Evolutionary conservation across 2,329 filamentous ascomycete species (phyloP).

Genomic region (Beauveria brongniartii): DNA sequence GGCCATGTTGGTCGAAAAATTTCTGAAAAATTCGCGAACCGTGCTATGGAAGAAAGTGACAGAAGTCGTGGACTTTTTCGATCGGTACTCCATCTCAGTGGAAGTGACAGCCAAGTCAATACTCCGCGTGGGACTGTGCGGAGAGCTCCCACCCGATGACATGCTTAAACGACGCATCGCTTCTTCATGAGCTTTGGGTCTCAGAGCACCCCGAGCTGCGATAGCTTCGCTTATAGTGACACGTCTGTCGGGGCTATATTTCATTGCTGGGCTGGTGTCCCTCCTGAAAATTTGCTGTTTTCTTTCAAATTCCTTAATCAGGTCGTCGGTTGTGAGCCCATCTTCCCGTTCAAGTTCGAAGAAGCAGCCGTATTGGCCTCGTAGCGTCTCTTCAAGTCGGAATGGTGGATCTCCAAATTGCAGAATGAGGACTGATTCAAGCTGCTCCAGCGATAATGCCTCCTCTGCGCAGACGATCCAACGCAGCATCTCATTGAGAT

Average conservation of each 20-base stretch:
- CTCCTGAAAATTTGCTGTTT: conserved; percentile 17
- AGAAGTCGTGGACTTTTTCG: conserved; percentile 31
- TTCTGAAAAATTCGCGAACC: conserved; percentile 30
- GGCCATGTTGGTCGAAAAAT: conserved; percentile 19
- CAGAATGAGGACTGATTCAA: conserved; percentile 36
- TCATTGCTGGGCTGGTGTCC: neutral
- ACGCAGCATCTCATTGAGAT: conserved; percentile 38
- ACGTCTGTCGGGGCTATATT: neutral
- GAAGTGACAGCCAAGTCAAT: conserved; percentile 24
- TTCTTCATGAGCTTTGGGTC: neutral
- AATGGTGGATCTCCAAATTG: conserved; percentile 32
- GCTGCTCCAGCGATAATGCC: conserved; percentile 33
- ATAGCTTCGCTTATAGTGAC: neutral
- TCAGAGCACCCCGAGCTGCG: neutral
- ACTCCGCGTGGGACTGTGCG: conserved; percentile 17
- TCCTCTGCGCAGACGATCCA: conserved; percentile 39
- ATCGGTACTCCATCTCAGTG: conserved; percentile 31
- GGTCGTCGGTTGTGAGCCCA: conserved; percentile 33
- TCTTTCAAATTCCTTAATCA: conserved; percentile 30
- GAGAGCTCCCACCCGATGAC: conserved; percentile 17
- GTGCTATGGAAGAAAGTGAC: conserved; percentile 34
- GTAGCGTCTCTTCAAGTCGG: conserved; percentile 33
- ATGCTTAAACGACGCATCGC: conserved; percentile 4
- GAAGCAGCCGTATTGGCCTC: conserved; percentile 38
- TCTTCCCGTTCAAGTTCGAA: conserved; percentile 38